Percentiles rank a stretch among this genome's conserved stretches.
These are phyloP conservation scores for Allium fistulosum DNA, from an alignment of 106 monocot genomes.

Conservation along the genomic window DNA sequence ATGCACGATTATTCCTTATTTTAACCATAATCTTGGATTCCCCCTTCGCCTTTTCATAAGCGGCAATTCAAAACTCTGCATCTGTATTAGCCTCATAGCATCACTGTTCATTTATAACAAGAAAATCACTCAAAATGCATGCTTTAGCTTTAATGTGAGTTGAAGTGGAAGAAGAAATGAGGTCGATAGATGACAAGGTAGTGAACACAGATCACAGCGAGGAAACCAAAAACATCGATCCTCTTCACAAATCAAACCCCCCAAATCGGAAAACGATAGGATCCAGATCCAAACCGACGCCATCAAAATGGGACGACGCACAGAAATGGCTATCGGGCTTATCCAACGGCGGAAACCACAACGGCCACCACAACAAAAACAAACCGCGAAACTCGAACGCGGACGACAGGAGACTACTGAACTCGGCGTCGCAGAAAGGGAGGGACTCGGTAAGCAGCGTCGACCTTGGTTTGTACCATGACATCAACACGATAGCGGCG, in stretches of 20 bases:
- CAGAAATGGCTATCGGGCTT: conserved; percentile 90
- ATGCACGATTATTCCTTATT: conserved; percentile 7
- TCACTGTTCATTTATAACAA: conserved; percentile 3
- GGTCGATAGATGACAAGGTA: conserved; percentile 35
- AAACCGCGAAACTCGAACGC: conserved; percentile 85
- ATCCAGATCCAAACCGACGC: conserved; percentile 55
- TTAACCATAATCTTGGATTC: neutral
- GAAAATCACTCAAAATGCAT: neutral
- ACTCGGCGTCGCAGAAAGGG: conserved; percentile 52
- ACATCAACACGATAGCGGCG: neutral
- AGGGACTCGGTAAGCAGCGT: conserved; percentile 75
- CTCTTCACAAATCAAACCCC: conserved; percentile 20
- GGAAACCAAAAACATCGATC: conserved; percentile 19
- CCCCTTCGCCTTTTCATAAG: neutral
- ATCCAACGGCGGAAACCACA: conserved; percentile 19
- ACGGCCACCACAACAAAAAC: conserved; percentile 1
- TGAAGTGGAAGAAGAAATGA: conserved; percentile 14
- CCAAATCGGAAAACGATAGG: conserved; percentile 24
- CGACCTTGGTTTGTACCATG: conserved; percentile 43
- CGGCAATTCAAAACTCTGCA: neutral
- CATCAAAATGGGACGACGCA: conserved; percentile 98
- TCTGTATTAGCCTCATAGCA: too few relatives aligned
- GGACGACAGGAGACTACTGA: conserved; percentile 67
- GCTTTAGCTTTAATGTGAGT: neutral
- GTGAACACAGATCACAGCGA: neutral